Percentiles rank a stretch among this genome's conserved stretches.
phyloP scores from a whole-genome alignment of 2,329 filamentous ascomycete species.

The Nigrograna mackinnonii region DNA sequence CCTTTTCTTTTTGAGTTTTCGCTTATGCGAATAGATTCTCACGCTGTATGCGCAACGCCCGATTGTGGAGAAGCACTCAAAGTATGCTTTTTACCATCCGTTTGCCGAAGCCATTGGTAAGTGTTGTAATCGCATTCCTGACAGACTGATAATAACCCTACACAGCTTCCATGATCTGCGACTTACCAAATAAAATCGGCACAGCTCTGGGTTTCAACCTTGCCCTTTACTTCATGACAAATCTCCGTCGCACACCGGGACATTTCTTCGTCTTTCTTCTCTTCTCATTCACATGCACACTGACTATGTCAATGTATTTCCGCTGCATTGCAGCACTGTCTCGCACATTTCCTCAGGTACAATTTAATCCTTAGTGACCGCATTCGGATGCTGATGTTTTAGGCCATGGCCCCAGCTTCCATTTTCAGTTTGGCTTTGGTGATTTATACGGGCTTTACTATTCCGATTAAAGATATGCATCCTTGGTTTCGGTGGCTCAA shows the following conservation, averaged over 20 bases:
- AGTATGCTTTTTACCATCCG: conserved; percentile 85
- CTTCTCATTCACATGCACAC: conserved; percentile 33
- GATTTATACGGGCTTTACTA: conserved; percentile 67
- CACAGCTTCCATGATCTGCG: conserved; percentile 43
- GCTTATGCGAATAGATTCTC: conserved; percentile 57
- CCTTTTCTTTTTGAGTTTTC: not conserved
- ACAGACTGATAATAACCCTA: too few relatives aligned
- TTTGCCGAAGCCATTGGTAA: conserved; percentile 77
- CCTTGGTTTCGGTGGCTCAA: conserved; percentile 53
- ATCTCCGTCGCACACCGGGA: conserved; percentile 41
- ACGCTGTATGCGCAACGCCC: conserved; percentile 82
- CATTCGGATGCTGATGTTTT: conserved; percentile 31
- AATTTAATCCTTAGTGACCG: not conserved
- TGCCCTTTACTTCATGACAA: conserved; percentile 49
- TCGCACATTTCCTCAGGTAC: too few relatives aligned
- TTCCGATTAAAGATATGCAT: conserved; percentile 61
- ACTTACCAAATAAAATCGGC: conserved; percentile 49
- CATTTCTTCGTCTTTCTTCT: conserved; percentile 48
- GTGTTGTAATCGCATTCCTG: too few relatives aligned
- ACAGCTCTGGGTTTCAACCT: conserved; percentile 45
- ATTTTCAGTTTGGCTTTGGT: conserved; percentile 61
- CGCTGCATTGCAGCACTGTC: conserved; percentile 60
- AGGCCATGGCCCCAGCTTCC: conserved; percentile 55
- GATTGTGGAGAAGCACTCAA: conserved; percentile 83
- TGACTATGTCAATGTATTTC: conserved; percentile 42